Base-by-base conservation (phyloP, 2,329 filamentous ascomycete species). In the Hypoxylon sp. region DNA sequence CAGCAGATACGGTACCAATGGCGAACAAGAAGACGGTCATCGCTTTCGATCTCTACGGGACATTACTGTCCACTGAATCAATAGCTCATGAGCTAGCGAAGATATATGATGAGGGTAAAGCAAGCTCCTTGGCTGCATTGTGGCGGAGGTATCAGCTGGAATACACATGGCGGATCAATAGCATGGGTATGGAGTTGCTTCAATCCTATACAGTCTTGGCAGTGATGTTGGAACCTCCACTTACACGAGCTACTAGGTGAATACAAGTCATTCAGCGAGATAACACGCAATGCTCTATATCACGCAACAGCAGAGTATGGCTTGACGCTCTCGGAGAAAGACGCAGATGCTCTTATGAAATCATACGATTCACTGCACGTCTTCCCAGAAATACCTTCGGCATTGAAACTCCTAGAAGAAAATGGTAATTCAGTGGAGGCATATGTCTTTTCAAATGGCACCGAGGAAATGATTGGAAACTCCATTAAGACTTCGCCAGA, bases 21-120 rank as follows among this genome's bases (percentile, higher is more conserved):
- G 46, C 72, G 5, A n/a, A 61, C n/a, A 63, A 66, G 33, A 77
- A 74, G 52, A 72, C 59, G 14, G 80, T 90, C 51, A 83, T 94
- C 59, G 91, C 90, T 1, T 93, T 94, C 70, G 92, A 94, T 74
- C 83, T 92, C 1, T 94, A 94, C 78, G 92, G 91, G 59, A 94
- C 91, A 1, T 80, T 94, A 9, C 83, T 94, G 5, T 92, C 90
- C 9, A 93, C 91, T 1, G 87, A 88, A 47, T 92, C 89, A 31
- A 92, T 94, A 69, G 84, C 86, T 5, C 80, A 84, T 37, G 83
- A 89, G 66, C 81, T 94, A 11, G 84, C 85, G 14, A 79, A 81
- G 33, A 79, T 89, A 62, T 89, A 89, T 73, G 89, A 86, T 5
- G 77, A 86, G 31, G 86, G 88, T 4, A 85, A 86, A 71, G 88